These are phyloP conservation scores for Trichocladium antarcticum DNA, from an alignment of 495 filamentous ascomycete species.

Conservation along the genomic window DNA sequence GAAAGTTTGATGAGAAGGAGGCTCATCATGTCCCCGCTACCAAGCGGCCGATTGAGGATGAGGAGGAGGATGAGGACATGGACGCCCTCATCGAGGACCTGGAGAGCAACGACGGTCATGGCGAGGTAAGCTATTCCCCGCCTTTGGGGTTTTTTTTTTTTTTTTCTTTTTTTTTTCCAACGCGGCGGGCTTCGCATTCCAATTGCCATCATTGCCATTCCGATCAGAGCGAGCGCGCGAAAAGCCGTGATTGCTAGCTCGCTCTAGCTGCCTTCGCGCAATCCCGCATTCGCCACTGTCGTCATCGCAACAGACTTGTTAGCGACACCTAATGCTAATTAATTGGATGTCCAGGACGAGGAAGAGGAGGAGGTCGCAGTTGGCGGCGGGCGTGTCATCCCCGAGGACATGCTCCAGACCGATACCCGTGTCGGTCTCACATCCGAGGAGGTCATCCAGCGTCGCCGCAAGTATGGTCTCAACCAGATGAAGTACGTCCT, in stretches of 20 bases:
- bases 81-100: conserved; percentile 75
- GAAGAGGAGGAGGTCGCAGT: conserved; percentile 45
- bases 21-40: conserved; percentile 19
- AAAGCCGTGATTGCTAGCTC: too few species aligned
- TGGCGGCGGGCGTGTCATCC: conserved; percentile 43
- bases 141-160: neutral
- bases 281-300: too few species aligned
- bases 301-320: neutral
- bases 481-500: conserved; percentile 59
- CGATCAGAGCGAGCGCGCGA: too few species aligned
- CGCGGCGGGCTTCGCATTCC: neutral
- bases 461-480: conserved; percentile 70
- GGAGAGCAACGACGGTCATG: conserved; percentile 60
- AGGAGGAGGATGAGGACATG: conserved; percentile 63
- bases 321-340: conserved; percentile 10
- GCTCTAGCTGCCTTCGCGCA: too few species aligned
- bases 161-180: neutral
- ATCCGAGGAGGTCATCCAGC: conserved; percentile 52
- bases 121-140: conserved; percentile 21
- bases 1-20: conserved; percentile 47
- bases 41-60: conserved; percentile 34
- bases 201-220: too few species aligned
- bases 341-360: conserved; percentile 26
- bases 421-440: conserved; percentile 59
- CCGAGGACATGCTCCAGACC: conserved; percentile 56